These are phyloP conservation scores for Metroxylon sagu DNA, from an alignment of 176 grass and related monocot species.

Conservation along the genomic window DNA sequence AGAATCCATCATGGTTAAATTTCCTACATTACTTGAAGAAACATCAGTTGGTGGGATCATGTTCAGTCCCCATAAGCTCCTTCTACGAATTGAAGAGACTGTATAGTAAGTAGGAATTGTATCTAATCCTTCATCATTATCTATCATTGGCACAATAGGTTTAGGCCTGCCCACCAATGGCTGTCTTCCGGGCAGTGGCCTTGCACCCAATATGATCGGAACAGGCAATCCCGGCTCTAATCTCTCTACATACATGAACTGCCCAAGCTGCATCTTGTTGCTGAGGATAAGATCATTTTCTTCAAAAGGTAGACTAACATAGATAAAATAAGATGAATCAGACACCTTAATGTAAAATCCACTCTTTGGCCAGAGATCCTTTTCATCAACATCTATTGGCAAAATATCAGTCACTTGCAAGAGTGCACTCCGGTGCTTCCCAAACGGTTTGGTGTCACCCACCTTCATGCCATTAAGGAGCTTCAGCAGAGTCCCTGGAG, in stretches of 20 bases:
- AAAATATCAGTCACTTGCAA: constrained; percentile 90
- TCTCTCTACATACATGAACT: constrained; percentile 72
- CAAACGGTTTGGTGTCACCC: constrained; percentile 39
- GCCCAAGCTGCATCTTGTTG: constrained; percentile 89
- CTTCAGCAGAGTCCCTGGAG: constrained; percentile 65
- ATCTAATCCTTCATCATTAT: not conserved
- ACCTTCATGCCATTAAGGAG: constrained; percentile 63
- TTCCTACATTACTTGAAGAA: constrained; percentile 33
- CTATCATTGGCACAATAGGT: constrained; percentile 22
- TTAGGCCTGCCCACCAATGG: constrained; percentile 65
- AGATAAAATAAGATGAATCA: constrained; percentile 71
- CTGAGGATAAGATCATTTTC: constrained; percentile 77
- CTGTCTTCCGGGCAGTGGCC: constrained; percentile 52
- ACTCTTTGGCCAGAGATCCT: constrained; percentile 67
- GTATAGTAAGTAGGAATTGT: no score
- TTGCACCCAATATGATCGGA: constrained; percentile 52
- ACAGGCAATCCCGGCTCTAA: constrained; percentile 62
- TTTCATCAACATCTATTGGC: constrained; percentile 76
- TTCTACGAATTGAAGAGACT: constrained; percentile 4
- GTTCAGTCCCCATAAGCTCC: constrained; percentile 48
- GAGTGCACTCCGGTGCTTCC: constrained; percentile 60
- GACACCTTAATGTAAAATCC: constrained; percentile 93
- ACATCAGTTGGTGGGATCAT: constrained; percentile 7
- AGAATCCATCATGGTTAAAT: constrained; percentile 52
- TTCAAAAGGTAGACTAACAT: constrained; percentile 51